Percentiles rank a stretch among this genome's conserved stretches.
Conservation (phyloP, 164 flowering plant genomes). For the Magnolia changhungtana region DNA sequence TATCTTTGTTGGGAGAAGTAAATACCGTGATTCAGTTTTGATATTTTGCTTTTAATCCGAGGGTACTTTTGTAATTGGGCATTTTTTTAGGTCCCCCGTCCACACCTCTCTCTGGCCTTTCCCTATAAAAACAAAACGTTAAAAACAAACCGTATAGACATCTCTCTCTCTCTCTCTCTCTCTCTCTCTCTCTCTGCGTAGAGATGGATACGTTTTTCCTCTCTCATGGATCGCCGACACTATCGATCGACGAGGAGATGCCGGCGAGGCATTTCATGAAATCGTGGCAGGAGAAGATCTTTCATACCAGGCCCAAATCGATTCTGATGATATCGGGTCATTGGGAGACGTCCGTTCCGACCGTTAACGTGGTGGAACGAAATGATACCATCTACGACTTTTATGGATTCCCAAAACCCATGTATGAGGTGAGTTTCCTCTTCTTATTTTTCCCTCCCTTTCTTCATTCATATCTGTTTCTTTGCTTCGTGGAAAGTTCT, state of each 20-base stretch:
- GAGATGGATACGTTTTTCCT: conserved; percentile 30
- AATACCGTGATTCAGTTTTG: too few species aligned
- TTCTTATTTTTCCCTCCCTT: too few species aligned
- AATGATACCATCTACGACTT: conserved; percentile 71
- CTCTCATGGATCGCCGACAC: conserved; percentile 31
- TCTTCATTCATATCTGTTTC: too few species aligned
- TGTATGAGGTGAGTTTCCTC: conserved; percentile 58
- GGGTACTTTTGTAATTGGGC: too few species aligned
- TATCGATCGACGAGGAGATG: conserved; percentile 25
- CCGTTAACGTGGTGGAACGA: conserved; percentile 45
- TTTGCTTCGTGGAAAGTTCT: too few species aligned
- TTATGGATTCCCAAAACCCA: conserved; percentile 66
- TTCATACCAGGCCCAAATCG: conserved; percentile 39
- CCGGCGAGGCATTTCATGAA: conserved; percentile 50
- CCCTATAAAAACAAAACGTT: neutral
- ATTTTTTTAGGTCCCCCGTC: too few species aligned
- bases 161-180: too few species aligned
- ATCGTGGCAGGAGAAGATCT: conserved; percentile 40
- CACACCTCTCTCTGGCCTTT: neutral
- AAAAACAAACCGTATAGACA: neutral
- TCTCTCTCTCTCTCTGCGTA: too few species aligned
- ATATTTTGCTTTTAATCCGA: too few species aligned
- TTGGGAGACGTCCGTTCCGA: conserved; percentile 69
- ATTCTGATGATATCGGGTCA: conserved; percentile 80
- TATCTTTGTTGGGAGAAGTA: too few species aligned